A percentile compares a stretch with the other conserved stretches of the same genome.
Evolutionary conservation across 2,329 filamentous ascomycete species (phyloP).

Genomic region (Colletotrichum salicis): DNA sequence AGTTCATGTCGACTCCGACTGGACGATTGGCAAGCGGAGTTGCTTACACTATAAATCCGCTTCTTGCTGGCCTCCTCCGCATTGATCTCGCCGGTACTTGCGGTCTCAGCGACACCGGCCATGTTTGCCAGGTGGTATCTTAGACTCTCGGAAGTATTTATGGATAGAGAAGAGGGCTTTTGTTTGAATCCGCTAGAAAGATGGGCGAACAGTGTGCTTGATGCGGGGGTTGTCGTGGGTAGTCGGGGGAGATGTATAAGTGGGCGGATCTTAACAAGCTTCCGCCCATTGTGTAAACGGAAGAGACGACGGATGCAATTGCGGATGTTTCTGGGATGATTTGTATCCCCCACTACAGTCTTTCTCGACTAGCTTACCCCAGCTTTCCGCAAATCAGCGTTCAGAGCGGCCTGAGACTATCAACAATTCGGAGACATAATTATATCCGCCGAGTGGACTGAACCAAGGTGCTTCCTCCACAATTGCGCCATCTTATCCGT

Average conservation of each 20-base stretch:
- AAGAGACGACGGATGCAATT: neutral
- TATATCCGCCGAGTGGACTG: neutral
- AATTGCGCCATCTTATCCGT: neutral
- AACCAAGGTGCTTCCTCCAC: neutral
- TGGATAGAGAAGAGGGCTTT: neutral
- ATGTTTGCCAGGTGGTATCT: neutral
- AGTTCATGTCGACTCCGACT: neutral
- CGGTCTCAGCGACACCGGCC: neutral
- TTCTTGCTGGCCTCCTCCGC: slow-evolving; percentile 18
- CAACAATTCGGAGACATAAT: neutral
- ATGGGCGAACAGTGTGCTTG: neutral
- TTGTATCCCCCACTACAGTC: neutral
- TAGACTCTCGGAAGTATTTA: neutral
- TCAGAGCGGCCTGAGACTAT: neutral
- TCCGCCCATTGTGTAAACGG: neutral
- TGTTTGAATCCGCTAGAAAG: neutral
- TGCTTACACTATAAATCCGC: slow-evolving; percentile 29
- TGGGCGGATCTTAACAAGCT: slow-evolving; percentile 5
- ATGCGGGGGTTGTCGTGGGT: neutral
- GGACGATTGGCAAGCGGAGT: no score
- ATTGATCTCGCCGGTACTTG: neutral
- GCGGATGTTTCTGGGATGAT: slow-evolving; percentile 4
- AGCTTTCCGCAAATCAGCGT: neutral
- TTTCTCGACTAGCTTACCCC: neutral
- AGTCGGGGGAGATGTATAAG: no score